Percentiles rank a stretch among this genome's conserved stretches.
phyloP scores from a whole-genome alignment of 2,329 filamentous ascomycete genomes.

The Ambrosiella beaveri region DNA sequence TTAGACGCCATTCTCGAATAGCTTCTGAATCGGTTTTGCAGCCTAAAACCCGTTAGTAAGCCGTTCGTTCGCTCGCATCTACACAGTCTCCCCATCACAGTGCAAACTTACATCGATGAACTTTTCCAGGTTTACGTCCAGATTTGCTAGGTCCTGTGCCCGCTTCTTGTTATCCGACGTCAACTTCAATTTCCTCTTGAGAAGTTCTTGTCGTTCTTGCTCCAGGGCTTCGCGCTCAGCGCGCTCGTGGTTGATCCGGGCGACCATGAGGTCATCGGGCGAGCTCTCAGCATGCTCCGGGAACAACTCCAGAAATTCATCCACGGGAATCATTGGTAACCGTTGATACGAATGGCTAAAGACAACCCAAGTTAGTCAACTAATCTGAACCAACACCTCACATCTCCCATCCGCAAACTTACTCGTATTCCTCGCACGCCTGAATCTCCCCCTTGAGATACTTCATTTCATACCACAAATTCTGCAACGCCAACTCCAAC shows the following conservation, averaged over 20 bases:
- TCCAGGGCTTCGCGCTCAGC: constrained; percentile 71
- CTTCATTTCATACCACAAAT: constrained; percentile 88
- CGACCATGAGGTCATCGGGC: constrained; percentile 68
- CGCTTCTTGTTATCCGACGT: constrained; percentile 69
- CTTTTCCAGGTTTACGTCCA: constrained; percentile 84
- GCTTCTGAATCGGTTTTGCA: constrained; percentile 72
- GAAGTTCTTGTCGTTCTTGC: constrained; percentile 59
- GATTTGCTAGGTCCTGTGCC: constrained; percentile 77
- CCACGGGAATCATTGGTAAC: constrained; percentile 65
- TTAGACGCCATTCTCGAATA: constrained; percentile 56
- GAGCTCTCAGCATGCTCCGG: constrained; percentile 54
- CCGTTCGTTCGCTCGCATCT: background rate
- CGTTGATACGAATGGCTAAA: constrained; percentile 69
- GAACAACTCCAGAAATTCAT: constrained; percentile 61
- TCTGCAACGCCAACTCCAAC: constrained; percentile 82
- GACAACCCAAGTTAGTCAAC: background rate
- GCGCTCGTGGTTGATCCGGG: constrained; percentile 80
- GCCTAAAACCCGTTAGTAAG: constrained; percentile 33
- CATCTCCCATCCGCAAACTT: constrained; percentile 21
- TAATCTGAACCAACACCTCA: background rate
- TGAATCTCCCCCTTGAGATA: constrained; percentile 80
- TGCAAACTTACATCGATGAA: constrained; percentile 60
- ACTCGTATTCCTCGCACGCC: constrained; percentile 86
- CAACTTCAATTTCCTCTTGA: constrained; percentile 47
- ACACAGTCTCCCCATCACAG: background rate